A percentile compares a stretch with the other conserved stretches of the same genome.
Conservation (phyloP, 208 protist genomes). For the Leishmania gerbilli region DNA sequence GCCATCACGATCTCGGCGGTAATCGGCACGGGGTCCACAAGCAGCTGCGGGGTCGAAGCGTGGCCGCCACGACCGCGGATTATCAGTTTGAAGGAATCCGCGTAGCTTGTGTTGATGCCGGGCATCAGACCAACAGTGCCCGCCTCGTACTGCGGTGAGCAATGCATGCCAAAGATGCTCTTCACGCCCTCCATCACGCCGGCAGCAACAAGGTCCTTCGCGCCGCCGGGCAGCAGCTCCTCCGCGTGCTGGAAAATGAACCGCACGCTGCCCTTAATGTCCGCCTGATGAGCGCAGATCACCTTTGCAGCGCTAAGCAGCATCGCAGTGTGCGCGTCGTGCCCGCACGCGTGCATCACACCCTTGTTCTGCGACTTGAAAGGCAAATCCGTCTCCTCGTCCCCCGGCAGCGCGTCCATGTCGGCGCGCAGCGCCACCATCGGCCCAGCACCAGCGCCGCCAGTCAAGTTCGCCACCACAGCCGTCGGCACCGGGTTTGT, state of each 20-base stretch:
- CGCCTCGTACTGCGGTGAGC: constrained; percentile 29
- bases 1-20: constrained; percentile 54
- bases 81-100: constrained; percentile 54
- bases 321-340: constrained; percentile 76
- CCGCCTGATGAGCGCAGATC: constrained; percentile 45
- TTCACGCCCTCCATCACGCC: constrained; percentile 60
- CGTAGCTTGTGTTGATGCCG: constrained; percentile 37
- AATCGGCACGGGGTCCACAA: constrained; percentile 64
- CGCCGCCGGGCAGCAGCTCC: constrained; percentile 63
- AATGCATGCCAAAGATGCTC: constrained; percentile 62
- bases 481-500: constrained; percentile 43
- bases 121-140: constrained; percentile 34
- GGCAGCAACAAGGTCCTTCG: constrained; percentile 46
- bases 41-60: constrained; percentile 59
- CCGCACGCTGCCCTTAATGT: constrained; percentile 62
- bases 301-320: constrained; percentile 71
- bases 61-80: constrained; percentile 60
- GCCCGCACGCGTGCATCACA: constrained; percentile 76
- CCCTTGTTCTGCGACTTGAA: constrained; percentile 61
- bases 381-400: constrained; percentile 63
- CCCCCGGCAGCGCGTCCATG: constrained; percentile 72
- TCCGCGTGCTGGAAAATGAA: constrained; percentile 83
- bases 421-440: constrained; percentile 63
- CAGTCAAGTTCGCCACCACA: constrained; percentile 57
- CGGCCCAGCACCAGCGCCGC: constrained; percentile 51